Base-by-base conservation (phyloP, 1,139 yeast species). In the Saccharomyces hybrid region DNA sequence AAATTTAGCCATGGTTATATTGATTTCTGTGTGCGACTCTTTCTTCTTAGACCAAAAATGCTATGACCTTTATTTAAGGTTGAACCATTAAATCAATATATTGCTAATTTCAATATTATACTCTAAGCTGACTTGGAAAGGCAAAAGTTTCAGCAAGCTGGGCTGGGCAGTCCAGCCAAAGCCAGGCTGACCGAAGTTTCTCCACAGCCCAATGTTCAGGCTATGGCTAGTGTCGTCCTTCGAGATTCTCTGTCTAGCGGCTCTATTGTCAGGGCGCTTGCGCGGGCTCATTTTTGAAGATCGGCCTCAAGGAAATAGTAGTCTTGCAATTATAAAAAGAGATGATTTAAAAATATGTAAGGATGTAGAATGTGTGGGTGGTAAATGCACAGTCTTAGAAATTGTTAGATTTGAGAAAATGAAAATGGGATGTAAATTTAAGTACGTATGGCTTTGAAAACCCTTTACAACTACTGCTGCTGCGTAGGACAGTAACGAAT, bases 1-100 rank as follows among this genome's bases (percentile, higher is more conserved):
- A 38, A 38, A 38, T 16, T 38, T 38, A 38, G 44, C 44, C 44
- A 38, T 38, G 44, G 44, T 38, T 38, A 38, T 38, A 38, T 38
- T 38, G 44, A 38, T 38, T 38, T 38, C 44, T 38, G 16, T 16
- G 44, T 16, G 44, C 44, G 44, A 38, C 24, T 38, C 44, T 38
- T 38, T 38, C n/a, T 16, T 16, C 19, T 38, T 9, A 16, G 24
- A 24, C 26, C 26, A 9, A 38, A 38, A 16, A 38, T 8, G n/a
- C 24, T 16, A 16, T 16, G 19, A 38, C 11, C 19, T 21, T 38
- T 12, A 38, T 16, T 38, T 8, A 32, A 11, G 44, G 24, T 16
- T 16, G 11, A 38, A 38, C 24, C 44, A 16, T 38, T 16, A 16
- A 38, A 38, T 16, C 21, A 9, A 11, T 38, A 38, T 38, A 16